Base-by-base conservation (phyloP, 2,329 filamentous ascomycete genomes). In the Aspergillus aculeatinus region DNA sequence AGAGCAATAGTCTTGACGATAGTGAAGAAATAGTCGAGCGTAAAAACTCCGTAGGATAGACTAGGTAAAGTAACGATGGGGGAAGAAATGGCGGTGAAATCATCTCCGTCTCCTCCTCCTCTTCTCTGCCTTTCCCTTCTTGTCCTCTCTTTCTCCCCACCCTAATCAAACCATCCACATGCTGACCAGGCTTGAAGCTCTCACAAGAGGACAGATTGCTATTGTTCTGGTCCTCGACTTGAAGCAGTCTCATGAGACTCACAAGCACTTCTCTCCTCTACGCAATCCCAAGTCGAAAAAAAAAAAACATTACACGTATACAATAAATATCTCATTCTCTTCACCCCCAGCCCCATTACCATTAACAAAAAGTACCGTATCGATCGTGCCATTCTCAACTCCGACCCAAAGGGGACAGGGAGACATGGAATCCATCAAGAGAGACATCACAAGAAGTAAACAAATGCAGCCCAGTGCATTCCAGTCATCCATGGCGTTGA, bases 391-490 rank as follows among this genome's bases (percentile, higher is more conserved):
- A 55, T 31, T 55, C 53, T 55, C 53, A 39, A 44, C 14, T 53
- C 12, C 51, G 23, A 39, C 21, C 27, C 25, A 33, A 31, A 27
- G 16, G 31, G 53, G 35, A 55, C 42, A 50, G 23, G 47, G 14
- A 19, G 29, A 55, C 27, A 55, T 47, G 44, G 33, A 55, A 31
- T 19, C 14, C 39, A 44, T 19, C 39, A 44, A 44, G 39, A 44
- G 39, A 44, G 39, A 44, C 39, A 44, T 44, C 53, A 55, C 27
- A 55, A 12, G 12, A 33, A 21, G 27, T 31, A 33, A 29, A 51
- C 52, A 60, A 54, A 55, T 35, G 60, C 35, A 61, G 58, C 53
- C 50, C 55, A 60, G 33, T 48, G 39, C 52, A 27, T 47, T 47
- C 9, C 49, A 61, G 33, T 49, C 48, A 55, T 47, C 53, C 49